Evolutionary conservation across 1,284 basidiomycete species (phyloP).

Genomic region (Amylostereum areolatum): DNA sequence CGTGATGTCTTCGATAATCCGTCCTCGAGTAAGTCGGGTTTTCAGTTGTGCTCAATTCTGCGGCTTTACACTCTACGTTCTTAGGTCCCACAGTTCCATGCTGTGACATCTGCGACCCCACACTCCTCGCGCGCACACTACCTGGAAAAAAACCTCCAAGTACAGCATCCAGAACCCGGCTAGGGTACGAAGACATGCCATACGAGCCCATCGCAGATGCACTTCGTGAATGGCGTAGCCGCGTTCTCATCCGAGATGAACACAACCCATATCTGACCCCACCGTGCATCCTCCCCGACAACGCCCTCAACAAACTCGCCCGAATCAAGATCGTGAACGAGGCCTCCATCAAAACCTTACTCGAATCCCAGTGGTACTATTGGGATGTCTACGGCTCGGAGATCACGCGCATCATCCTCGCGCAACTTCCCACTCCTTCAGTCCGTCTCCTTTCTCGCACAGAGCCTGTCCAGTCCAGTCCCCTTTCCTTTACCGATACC

Average conservation of each 20-base stretch:
- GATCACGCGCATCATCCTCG: too few species aligned
- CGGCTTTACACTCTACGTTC: not conserved
- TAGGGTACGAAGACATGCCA: too few species aligned
- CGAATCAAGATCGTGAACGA: too few species aligned
- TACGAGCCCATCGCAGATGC: not conserved
- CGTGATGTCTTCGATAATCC: constrained; percentile 9
- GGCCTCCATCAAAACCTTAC: too few species aligned
- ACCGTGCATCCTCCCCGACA: not conserved
- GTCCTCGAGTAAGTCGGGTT: constrained; percentile 1
- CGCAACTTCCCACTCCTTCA: too few species aligned
- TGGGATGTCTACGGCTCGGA: too few species aligned
- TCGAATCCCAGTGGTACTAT: too few species aligned
- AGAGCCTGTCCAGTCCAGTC: too few species aligned
- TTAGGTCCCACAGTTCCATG: constrained; percentile 4
- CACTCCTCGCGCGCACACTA: constrained; percentile 7
- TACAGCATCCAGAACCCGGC: not conserved
- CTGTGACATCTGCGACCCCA: constrained; percentile 14
- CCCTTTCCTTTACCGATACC: too few species aligned
- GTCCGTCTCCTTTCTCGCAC: too few species aligned
- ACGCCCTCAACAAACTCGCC: not conserved
- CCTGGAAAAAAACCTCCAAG: constrained; percentile 17
- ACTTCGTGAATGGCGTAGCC: not conserved
- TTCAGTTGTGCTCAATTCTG: too few species aligned
- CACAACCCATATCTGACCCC: not conserved
- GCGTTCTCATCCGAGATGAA: not conserved